Evolutionary conservation across 2,329 filamentous ascomycete species (phyloP).

Genomic region (Malbranchea cinnamomea): DNA sequence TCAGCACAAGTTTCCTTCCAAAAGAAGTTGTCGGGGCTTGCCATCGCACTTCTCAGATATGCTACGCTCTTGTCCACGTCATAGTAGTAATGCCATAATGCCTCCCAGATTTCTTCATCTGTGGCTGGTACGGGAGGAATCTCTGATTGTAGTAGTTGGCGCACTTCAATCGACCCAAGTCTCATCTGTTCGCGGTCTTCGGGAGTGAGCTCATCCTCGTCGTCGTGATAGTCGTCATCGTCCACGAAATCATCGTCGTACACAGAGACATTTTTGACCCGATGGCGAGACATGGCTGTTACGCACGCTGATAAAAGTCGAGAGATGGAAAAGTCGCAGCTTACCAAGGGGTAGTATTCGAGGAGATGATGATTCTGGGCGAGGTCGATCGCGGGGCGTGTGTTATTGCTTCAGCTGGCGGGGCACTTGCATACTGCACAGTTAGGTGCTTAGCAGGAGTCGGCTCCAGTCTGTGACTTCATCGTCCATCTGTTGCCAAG

Average conservation of each 20-base stretch:
- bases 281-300: conserved; percentile 29
- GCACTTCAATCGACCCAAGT: conserved; percentile 51
- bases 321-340: conserved; percentile 1
- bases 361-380: not conserved
- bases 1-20: not conserved
- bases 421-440: too few species aligned
- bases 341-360: conserved; percentile 4
- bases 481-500: too few species aligned
- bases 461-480: not conserved
- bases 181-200: conserved; percentile 43
- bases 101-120: conserved; percentile 67
- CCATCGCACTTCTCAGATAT: conserved; percentile 53
- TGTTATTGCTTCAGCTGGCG: too few species aligned
- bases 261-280: conserved; percentile 30
- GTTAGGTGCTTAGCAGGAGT: not conserved
- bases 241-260: conserved; percentile 28
- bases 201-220: conserved; percentile 20
- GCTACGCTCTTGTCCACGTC: conserved; percentile 73
- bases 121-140: conserved; percentile 44
- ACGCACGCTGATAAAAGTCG: not conserved
- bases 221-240: conserved; percentile 19
- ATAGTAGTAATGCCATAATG: conserved; percentile 92
- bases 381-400: too few species aligned
- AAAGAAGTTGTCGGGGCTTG: not conserved
- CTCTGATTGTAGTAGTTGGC: conserved; percentile 46